Evolutionary conservation across 345 rosid species (phyloP), one percentile per base, ranked within the genome.

Genomic region (Anastatica hierochuntica): DNA sequence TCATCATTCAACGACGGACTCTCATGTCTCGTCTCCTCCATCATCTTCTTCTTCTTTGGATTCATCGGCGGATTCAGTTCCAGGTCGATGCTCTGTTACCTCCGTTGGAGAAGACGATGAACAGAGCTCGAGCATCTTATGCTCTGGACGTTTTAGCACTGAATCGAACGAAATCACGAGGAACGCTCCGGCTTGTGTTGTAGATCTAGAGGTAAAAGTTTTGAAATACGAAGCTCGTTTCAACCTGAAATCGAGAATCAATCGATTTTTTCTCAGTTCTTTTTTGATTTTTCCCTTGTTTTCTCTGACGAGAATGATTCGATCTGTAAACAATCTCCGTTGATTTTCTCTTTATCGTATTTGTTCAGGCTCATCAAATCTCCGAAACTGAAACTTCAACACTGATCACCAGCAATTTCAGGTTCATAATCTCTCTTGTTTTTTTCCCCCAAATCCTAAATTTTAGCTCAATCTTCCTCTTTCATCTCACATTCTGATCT

Each of bases 131-230:
- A 56, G 53, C 18, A 14, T 68, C 47, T 7, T 66, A 46, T 49
- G 20, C 50, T 62, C 81, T 33, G 72, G 31, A 24, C 64, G 68
- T 76, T 77, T 69, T 43, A 72, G 59, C 61, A 72, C 48, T 38
- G 77, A 54, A 20, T 66, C 81, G 10, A 56, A 45, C 50, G 68
- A 49, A 56, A 53, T 71, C 52, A 50, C 62, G 66, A 72, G 17
- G 53, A 79, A 77, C 39, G 40, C 43, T 36, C 42, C 44, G 43
- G 26, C 52, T 14, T 29, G 29, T 27, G 44, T 1, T 14, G 53
- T 48, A 73, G 90, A 83, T 83, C 86, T 70, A 61, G 68, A 79
- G 86, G 90, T 77, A 46, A 68, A 42, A 1, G 14, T 43, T n/a
- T 24, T 20, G 2, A 48, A 27, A 19, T 16, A 5, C 10, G n/a